A percentile compares a stretch with the other conserved stretches of the same genome.
Evolutionary conservation across 148 eudicot species (phyloP).

Genomic region (Euryodendron excelsum): DNA sequence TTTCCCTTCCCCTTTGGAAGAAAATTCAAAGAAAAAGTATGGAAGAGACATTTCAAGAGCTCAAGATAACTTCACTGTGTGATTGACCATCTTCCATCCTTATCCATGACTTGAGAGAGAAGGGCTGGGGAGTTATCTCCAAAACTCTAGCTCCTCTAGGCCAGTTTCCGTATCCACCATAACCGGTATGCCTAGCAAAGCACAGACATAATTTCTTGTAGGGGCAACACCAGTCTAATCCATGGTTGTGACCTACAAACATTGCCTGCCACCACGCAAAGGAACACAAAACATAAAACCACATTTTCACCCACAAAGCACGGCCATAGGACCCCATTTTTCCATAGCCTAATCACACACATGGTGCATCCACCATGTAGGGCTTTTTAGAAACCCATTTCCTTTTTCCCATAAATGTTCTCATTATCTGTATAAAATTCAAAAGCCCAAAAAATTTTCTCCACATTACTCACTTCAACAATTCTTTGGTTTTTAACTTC

Average conservation of each 20-base stretch:
- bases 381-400: too few species aligned
- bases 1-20: not conserved
- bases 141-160: constrained; percentile 74
- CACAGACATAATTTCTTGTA: constrained; percentile 78
- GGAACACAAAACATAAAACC: not conserved
- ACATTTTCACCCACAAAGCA: constrained; percentile 2
- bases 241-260: constrained; percentile 97
- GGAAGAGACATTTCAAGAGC: constrained; percentile 30
- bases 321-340: not conserved
- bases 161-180: constrained; percentile 98
- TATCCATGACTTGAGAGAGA: constrained; percentile 88
- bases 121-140: constrained; percentile 61
- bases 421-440: not conserved
- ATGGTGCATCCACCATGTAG: too few species aligned
- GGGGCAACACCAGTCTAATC: constrained; percentile 98
- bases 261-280: constrained; percentile 55
- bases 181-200: constrained; percentile 87
- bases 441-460: not conserved
- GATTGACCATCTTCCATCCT: constrained; percentile 78
- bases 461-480: not conserved
- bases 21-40: not conserved
- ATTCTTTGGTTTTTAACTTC: not conserved
- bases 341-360: not conserved
- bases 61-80: constrained; percentile 65
- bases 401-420: not conserved